These are phyloP conservation scores for Ilyonectria destructans DNA, from an alignment of 2,329 filamentous ascomycete species.

Conservation along the genomic window DNA sequence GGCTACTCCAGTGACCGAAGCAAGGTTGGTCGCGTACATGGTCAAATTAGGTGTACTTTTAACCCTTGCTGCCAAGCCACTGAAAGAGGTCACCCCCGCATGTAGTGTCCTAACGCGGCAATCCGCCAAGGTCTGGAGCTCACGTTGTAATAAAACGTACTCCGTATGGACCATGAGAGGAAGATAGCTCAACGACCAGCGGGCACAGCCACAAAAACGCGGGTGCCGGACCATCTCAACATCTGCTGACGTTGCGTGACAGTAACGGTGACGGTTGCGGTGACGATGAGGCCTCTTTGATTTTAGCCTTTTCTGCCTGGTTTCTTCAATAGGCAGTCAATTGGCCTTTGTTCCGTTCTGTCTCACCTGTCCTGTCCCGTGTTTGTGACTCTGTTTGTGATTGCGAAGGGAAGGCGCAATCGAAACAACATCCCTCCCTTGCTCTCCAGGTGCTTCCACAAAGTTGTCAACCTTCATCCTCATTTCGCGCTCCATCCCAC, in stretches of 20 bases:
- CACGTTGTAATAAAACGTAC: neutral
- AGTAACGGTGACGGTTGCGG: neutral
- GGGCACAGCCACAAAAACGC: conserved; percentile 38
- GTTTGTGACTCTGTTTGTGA: neutral
- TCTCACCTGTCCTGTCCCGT: neutral
- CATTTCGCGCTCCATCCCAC: neutral
- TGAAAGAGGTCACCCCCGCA: neutral
- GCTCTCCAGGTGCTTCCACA: neutral
- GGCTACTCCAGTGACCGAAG: no score
- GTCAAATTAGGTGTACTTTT: no score
- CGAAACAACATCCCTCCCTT: neutral
- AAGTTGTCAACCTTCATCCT: neutral
- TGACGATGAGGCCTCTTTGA: conserved; percentile 2
- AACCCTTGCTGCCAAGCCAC: neutral
- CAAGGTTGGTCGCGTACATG: no score
- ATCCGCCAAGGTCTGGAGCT: conserved; percentile 1
- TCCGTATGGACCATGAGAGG: neutral
- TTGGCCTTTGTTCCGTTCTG: neutral
- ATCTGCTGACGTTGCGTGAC: conserved; percentile 29
- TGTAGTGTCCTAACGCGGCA: conserved; percentile 1
- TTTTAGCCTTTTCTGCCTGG: neutral
- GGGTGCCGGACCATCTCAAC: conserved; percentile 6
- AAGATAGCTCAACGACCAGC: conserved; percentile 15
- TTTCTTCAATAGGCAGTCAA: neutral
- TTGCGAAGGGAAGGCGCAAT: neutral